phyloP scores from a whole-genome alignment of 2,329 filamentous ascomycete genomes.

The Aspergillus sp. region DNA sequence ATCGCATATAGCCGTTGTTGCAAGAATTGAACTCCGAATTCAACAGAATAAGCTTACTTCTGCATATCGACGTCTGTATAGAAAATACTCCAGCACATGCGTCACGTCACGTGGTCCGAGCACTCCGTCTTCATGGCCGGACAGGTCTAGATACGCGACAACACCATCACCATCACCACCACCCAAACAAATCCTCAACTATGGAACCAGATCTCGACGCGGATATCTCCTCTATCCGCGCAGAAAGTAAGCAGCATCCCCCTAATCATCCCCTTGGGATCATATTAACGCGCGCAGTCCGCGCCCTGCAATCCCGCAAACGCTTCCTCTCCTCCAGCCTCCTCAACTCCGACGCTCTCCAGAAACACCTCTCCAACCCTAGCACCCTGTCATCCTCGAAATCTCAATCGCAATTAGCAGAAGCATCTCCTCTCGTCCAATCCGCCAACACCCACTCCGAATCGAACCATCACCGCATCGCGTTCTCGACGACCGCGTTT shows the following conservation, averaged over 20 bases:
- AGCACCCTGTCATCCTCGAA: not conserved
- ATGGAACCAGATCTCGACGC: constrained; percentile 29
- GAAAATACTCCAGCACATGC: no score
- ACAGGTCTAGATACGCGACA: not conserved
- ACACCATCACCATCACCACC: not conserved
- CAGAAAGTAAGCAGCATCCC: constrained; percentile 29
- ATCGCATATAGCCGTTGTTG: not conserved
- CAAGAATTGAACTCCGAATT: not conserved
- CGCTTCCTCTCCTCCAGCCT: constrained; percentile 36
- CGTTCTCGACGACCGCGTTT: constrained; percentile 40
- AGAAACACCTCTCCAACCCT: constrained; percentile 18
- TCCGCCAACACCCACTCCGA: constrained; percentile 26
- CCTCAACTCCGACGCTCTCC: constrained; percentile 33
- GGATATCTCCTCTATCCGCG: constrained; percentile 36
- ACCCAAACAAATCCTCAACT: not conserved
- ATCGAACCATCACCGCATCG: constrained; percentile 38
- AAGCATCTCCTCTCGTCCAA: constrained; percentile 27
- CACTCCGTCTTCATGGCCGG: not conserved
- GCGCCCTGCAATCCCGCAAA: constrained; percentile 31
- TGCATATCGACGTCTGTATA: no score
- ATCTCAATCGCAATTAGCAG: constrained; percentile 9
- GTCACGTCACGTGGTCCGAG: not conserved
- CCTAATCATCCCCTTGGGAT: no score
- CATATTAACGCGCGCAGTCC: constrained; percentile 25
- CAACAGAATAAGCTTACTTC: not conserved